Evolutionary conservation across 306 rosid species (phyloP), one percentile per base, ranked within the genome.

Genomic region (Quercus parvula): DNA sequence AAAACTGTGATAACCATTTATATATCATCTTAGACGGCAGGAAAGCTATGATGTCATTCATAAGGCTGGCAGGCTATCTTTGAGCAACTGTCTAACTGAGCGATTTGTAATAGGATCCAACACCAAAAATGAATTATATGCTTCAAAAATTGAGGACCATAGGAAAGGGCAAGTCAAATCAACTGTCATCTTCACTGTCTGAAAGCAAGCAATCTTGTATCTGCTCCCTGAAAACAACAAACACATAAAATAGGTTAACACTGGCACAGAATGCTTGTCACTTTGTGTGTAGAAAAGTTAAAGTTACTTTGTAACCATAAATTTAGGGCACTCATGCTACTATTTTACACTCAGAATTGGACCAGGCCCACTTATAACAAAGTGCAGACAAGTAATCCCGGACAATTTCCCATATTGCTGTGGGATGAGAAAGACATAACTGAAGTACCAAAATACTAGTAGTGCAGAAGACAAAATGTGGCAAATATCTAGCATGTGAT

Each of bases 121-220:
- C 41, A 63, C 22, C 30, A 28, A 63, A 3, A 6, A 14, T 27
- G 69, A 30, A 63, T 28, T 2, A 6, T 63, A 15, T 8, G 25
- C 44, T 66, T 66, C 10, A 30, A 66, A 66, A 19, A 66, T 66
- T 12, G 9, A 77, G 73, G 78, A 35, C 78, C 66, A 82, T 17
- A 56, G 5, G n/a, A 58, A 72, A 61, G 52, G 61, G 24, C 27
- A 54, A 63, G 31, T 59, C 30, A 52, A 63, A 59, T 81, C 85
- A 89, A 6, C 85, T 83, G 81, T 92, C 94, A 67, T 82, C 92
- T 85, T 92, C 94, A 70, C 81, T 71, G 76, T 95, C 94, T 28
- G 94, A 90, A 71, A 94, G 91, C 81, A 94, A 82, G 82, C 87
- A 94, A 81, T 92, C 97, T 87, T 90, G 90, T 78, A 95, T 86